These are phyloP conservation scores for Starmerella bombi DNA, from an alignment of 805 yeast species.

Conservation along the genomic window DNA sequence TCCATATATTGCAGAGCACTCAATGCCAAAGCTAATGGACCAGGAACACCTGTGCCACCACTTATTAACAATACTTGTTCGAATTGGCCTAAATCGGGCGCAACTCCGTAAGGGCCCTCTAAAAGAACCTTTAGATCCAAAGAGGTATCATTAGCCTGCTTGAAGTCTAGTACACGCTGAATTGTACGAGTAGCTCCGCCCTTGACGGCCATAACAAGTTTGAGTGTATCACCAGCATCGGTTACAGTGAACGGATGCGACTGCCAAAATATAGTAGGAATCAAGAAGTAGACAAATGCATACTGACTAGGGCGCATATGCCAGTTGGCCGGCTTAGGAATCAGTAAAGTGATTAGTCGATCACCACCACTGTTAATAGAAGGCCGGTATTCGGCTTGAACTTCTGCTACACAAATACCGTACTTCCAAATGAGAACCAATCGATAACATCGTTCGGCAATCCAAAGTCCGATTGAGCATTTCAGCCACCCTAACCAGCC, in stretches of 20 bases:
- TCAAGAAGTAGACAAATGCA: slow-evolving; percentile 25
- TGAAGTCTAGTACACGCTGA: neutral
- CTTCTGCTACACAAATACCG: slow-evolving; percentile 7
- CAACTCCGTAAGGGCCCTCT: slow-evolving; percentile 14
- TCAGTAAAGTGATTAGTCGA: neutral
- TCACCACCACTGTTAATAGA: neutral
- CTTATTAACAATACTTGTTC: slow-evolving; percentile 4
- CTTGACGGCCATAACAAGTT: slow-evolving; percentile 9
- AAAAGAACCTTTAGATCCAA: slow-evolving; percentile 1
- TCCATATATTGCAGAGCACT: neutral
- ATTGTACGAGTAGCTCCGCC: slow-evolving; percentile 7
- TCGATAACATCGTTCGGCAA: slow-evolving; percentile 6
- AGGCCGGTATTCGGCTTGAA: neutral
- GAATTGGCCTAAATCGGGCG: neutral
- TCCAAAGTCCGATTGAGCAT: slow-evolving; percentile 8
- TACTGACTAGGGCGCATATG: slow-evolving; percentile 10
- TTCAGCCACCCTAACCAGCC: slow-evolving; percentile 16
- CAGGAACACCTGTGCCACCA: slow-evolving; percentile 16
- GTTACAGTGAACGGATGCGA: slow-evolving; percentile 55
- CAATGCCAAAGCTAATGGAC: slow-evolving; percentile 10
- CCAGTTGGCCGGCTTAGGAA: slow-evolving; percentile 11
- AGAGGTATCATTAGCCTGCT: neutral
- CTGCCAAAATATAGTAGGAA: slow-evolving; percentile 47
- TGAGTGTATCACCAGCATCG: slow-evolving; percentile 1
- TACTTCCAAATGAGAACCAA: neutral